A percentile compares a stretch with the other conserved stretches of the same genome.
Evolutionary conservation across 2,329 filamentous ascomycete genomes (phyloP).

Genomic region (Colletotrichum cordylinicola): DNA sequence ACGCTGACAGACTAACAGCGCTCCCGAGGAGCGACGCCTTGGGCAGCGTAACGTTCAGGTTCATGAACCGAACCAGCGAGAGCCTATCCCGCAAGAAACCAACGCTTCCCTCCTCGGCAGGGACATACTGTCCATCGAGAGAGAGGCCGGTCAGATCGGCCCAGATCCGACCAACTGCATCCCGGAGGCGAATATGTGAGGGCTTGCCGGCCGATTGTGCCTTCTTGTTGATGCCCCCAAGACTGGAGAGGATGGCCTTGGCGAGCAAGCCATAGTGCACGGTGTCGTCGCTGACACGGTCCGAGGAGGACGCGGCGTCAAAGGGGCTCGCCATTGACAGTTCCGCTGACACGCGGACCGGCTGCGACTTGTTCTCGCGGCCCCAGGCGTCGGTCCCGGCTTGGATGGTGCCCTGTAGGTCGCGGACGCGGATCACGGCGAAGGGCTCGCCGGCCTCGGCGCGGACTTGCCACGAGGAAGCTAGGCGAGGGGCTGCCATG

Average conservation of each 20-base stretch:
- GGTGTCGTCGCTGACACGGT: constrained; percentile 71
- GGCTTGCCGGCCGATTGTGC: not conserved
- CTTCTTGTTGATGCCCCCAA: constrained; percentile 36
- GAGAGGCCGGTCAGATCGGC: constrained; percentile 31
- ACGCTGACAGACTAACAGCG: constrained; percentile 54
- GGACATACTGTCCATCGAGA: constrained; percentile 15
- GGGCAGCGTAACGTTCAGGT: constrained; percentile 62
- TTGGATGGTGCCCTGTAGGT: constrained; percentile 62
- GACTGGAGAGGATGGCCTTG: constrained; percentile 63
- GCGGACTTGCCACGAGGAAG: constrained; percentile 39
- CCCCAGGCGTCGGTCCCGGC: constrained; percentile 75
- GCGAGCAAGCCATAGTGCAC: constrained; percentile 77
- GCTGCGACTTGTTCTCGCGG: constrained; percentile 62
- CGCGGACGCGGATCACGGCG: constrained; percentile 63
- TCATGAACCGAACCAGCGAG: constrained; percentile 47
- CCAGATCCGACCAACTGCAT: constrained; percentile 38
- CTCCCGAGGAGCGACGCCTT: constrained; percentile 73
- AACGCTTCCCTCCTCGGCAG: constrained; percentile 15
- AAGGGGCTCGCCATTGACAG: constrained; percentile 64
- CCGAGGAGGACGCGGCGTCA: constrained; percentile 59
- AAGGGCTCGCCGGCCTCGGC: constrained; percentile 49
- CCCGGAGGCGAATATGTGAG: constrained; percentile 23
- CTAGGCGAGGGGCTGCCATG: not conserved
- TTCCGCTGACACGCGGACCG: constrained; percentile 64
- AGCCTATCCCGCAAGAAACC: constrained; percentile 31